phyloP scores from a whole-genome alignment of 495 filamentous ascomycete species.

The Chaetomium fimeti region DNA sequence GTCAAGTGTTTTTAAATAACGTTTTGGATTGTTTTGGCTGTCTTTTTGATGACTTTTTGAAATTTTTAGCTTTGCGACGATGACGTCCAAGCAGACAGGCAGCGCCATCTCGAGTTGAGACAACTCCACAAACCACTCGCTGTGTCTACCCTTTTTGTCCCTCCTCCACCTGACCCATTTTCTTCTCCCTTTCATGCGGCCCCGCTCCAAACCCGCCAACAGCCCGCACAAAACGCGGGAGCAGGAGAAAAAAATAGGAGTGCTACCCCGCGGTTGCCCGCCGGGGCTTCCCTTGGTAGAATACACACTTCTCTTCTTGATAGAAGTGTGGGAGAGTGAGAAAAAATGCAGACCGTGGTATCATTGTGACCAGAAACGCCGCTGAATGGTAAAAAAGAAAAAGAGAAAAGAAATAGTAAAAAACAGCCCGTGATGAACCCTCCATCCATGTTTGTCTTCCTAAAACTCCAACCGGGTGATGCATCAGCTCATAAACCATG shows the following conservation, averaged over 20 bases:
- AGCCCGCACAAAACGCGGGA: not conserved
- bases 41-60: constrained; percentile 9
- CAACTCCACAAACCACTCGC: not conserved
- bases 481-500: constrained; percentile 40
- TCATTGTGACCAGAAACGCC: constrained; percentile 30
- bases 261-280: constrained; percentile 12
- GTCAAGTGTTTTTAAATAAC: not conserved
- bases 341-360: constrained; percentile 32
- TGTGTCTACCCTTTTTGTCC: constrained; percentile 10
- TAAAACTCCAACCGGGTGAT: constrained; percentile 46
- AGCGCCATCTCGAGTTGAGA: not conserved
- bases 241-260: not conserved
- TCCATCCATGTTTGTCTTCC: not conserved
- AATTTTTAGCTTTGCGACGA: not conserved
- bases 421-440: not conserved
- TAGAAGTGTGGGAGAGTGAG: not conserved
- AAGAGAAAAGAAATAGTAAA: constrained; percentile 7
- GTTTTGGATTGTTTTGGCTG: constrained; percentile 17
- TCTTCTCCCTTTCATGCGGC: not conserved
- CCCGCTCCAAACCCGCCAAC: not conserved
- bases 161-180: not conserved
- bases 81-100: not conserved
- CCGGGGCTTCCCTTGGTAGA: constrained; percentile 5
- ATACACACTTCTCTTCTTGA: constrained; percentile 8
- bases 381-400: constrained; percentile 21